Base-by-base conservation (phyloP, 805 yeast genomes). In the Schwanniomyces occidentalis region DNA sequence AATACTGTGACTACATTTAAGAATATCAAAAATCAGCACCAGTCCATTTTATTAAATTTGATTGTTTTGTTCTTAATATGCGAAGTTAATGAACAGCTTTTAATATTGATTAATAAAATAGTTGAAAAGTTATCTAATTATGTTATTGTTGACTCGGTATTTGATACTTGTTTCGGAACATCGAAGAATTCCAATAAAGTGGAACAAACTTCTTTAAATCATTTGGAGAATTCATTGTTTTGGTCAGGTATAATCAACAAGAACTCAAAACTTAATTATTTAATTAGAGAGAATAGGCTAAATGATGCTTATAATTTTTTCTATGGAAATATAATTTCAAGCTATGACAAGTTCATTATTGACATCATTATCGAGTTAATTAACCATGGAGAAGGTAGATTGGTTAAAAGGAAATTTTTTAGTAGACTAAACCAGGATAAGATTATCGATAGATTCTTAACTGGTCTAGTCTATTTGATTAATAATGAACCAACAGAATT, bases 361-460 rank as follows among this genome's bases (percentile, higher is more conserved):
- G 65, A 65, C 21, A 56, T 60, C 6, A 57, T 60, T 17, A 51
- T 62, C 16, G 56, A 50, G 17, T 50, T 56, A 22, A 51, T 58
- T 25, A 61, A 51, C 24, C 48, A 45, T 23, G 58, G 53, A 40
- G 64, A 76, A 18, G 54, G 54, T 49, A 42, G 50, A 5, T 58
- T 76, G 5, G 75, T 78, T 41, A 67, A 69, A 20, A 41, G 58
- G 1, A 45, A 60, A 12, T 56, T 82, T 30, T 56, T 71, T 8
- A 49, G 60, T 3, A 59, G 61, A 32, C 58, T 79, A 34, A 69
- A 71, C 39, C 56, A 63, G 22, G 41, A 54, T 1, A 60, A 40
- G 10, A 45, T 49, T 5, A 37, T 58, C 25, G 59, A 58, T 33
- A 38, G 48, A 17, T 58, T 62, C 25, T 54, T 68, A 27, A 51